Percentiles rank a stretch among this genome's conserved stretches.
Conservation (phyloP, 192 early-diverging fungal genomes). For the Linderina pennispora region DNA sequence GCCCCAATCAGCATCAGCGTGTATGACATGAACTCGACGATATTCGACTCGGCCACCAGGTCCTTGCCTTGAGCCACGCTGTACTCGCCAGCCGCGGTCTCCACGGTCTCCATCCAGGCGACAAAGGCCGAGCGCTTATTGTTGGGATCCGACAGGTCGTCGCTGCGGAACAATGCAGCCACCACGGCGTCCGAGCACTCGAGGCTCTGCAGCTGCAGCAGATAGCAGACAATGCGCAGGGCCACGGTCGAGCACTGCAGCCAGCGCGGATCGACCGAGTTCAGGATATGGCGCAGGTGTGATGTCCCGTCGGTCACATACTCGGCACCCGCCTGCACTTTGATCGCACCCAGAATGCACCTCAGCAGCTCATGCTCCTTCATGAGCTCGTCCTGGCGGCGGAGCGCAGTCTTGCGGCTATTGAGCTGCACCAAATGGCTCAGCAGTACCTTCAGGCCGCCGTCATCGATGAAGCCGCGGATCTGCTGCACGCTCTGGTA, state of each 20-base stretch:
- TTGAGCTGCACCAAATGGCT: conserved; percentile 36
- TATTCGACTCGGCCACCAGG: conserved; percentile 7
- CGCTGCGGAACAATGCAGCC: conserved; percentile 23
- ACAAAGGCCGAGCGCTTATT: conserved; percentile 21
- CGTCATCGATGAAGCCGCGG: conserved; percentile 29
- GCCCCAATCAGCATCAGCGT: conserved; percentile 22
- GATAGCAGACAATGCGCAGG: conserved; percentile 23
- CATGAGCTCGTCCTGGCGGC: conserved; percentile 29
- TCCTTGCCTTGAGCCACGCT: neutral
- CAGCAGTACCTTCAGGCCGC: conserved; percentile 33
- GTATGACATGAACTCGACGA: conserved; percentile 16
- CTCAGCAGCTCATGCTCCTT: conserved; percentile 40
- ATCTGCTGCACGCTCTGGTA: conserved; percentile 43
- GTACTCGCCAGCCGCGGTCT: conserved; percentile 20
- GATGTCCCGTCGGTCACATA: conserved; percentile 8
- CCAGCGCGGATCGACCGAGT: conserved; percentile 33
- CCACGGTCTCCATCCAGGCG: conserved; percentile 44
- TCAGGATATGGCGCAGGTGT: conserved; percentile 18
- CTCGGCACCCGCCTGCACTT: conserved; percentile 16
- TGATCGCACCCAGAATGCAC: conserved; percentile 32
- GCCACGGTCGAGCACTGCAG: conserved; percentile 26
- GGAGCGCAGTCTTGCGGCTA: conserved; percentile 12
- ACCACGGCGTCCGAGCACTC: conserved; percentile 10
- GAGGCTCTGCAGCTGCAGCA: conserved; percentile 16
- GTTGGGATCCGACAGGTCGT: conserved; percentile 3